Conservation (phyloP, 176 grass and related monocot species). For the Cymbopogon citratus region DNA sequence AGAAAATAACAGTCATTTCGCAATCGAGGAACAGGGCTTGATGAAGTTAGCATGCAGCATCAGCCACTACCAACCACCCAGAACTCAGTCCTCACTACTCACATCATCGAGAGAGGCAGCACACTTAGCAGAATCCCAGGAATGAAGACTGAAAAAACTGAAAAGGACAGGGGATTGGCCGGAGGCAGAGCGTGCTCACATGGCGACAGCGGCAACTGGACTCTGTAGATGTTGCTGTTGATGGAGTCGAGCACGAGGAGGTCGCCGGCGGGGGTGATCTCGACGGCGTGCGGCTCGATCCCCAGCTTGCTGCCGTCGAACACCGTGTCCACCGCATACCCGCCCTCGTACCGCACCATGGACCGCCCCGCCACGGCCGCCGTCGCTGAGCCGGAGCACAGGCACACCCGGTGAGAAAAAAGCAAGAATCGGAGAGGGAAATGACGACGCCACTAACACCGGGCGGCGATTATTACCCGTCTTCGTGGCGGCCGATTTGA, state of each 20-base stretch:
- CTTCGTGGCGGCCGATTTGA: conserved; percentile 62
- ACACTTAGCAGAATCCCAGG: conserved; percentile 37
- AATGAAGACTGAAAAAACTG: neutral
- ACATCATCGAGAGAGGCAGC: neutral
- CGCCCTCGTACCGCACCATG: conserved; percentile 84
- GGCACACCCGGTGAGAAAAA: neutral
- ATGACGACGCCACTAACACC: neutral
- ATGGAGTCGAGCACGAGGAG: conserved; percentile 90
- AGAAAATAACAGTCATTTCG: conserved; percentile 21
- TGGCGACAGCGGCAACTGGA: conserved; percentile 74
- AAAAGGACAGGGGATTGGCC: conserved; percentile 20
- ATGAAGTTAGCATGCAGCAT: conserved; percentile 17
- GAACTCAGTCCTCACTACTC: neutral
- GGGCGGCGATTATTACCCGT: conserved; percentile 49
- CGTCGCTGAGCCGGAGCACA: neutral
- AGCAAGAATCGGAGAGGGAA: conserved; percentile 7
- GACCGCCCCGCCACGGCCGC: conserved; percentile 44
- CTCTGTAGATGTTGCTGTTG: conserved; percentile 94
- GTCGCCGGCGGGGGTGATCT: conserved; percentile 71
- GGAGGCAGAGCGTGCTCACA: conserved; percentile 44
- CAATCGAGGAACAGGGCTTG: conserved; percentile 19
- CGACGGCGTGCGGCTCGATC: conserved; percentile 84
- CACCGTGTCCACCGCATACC: conserved; percentile 88
- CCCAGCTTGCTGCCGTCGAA: conserved; percentile 97
- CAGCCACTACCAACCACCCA: conserved; percentile 11